Percentiles rank a stretch among this genome's conserved stretches.
Conservation (phyloP, 306 rosid genomes). For the Echinosophora koreensis region DNA sequence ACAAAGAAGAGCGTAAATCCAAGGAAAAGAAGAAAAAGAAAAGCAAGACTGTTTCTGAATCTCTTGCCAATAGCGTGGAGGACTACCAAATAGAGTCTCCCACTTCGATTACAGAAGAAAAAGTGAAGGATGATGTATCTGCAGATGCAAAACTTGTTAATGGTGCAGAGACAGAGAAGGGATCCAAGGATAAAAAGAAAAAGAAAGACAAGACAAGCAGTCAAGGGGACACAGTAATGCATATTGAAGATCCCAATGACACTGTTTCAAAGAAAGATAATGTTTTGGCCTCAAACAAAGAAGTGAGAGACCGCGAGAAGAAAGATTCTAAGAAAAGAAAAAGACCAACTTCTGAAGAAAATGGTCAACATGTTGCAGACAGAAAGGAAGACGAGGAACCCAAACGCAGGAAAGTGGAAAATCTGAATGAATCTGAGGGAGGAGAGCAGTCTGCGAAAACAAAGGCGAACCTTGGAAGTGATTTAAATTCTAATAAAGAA, state of each 20-base stretch:
- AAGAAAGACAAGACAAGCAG: constrained; percentile 54
- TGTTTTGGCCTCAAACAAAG: constrained; percentile 44
- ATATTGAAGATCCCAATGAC: constrained; percentile 47
- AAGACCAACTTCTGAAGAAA: constrained; percentile 65
- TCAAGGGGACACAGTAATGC: constrained; percentile 53
- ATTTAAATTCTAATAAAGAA: neutral
- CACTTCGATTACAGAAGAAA: constrained; percentile 44
- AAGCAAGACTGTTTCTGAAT: constrained; percentile 57
- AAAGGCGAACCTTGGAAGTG: constrained; percentile 34
- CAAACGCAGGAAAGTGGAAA: constrained; percentile 65
- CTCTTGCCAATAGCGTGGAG: constrained; percentile 44
- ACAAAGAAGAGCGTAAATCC: constrained; percentile 46
- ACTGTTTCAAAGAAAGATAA: constrained; percentile 48
- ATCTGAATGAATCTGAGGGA: constrained; percentile 48
- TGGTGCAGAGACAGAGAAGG: constrained; percentile 55
- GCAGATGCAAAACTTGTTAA: constrained; percentile 47
- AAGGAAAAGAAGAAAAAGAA: constrained; percentile 71
- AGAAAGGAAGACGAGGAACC: constrained; percentile 61
- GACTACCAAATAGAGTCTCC: constrained; percentile 41
- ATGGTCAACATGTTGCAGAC: constrained; percentile 51
- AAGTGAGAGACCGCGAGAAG: constrained; percentile 41
- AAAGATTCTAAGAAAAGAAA: constrained; percentile 76
- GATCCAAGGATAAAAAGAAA: constrained; percentile 65
- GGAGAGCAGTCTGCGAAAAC: constrained; percentile 43
- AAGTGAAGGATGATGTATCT: constrained; percentile 44